Percentiles rank a stretch among this genome's conserved stretches.
Evolutionary conservation across 1,139 yeast species (phyloP).

Genomic region (Tardiomyces digboiensis): DNA sequence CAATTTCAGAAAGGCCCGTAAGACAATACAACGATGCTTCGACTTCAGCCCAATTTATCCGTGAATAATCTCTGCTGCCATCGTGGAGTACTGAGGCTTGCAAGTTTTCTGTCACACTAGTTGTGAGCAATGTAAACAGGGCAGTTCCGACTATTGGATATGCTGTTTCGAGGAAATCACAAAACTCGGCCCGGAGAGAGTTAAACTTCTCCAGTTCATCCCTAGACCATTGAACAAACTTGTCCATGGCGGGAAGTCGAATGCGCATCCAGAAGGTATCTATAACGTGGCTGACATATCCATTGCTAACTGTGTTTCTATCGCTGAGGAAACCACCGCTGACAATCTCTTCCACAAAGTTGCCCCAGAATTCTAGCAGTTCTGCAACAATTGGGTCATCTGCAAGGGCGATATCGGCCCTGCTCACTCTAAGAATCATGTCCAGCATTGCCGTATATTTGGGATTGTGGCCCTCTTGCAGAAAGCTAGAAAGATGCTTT

Average conservation of each 20-base stretch:
- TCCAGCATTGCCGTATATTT: background rate
- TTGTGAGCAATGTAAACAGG: conserved; percentile 42
- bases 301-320: conserved; percentile 22
- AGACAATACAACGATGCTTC: conserved; percentile 66
- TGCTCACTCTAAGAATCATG: background rate
- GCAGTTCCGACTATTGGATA: conserved; percentile 55
- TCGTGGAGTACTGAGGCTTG: conserved; percentile 8
- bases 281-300: conserved; percentile 38
- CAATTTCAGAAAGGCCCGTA: conserved; percentile 36
- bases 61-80: conserved; percentile 6
- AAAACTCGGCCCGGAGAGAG: conserved; percentile 60
- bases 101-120: conserved; percentile 28
- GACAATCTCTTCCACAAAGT: conserved; percentile 52
- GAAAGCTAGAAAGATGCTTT: background rate
- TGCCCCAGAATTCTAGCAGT: conserved; percentile 73
- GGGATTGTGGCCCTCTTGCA: background rate
- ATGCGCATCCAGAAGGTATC: conserved; percentile 55
- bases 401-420: conserved; percentile 44
- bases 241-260: conserved; percentile 30
- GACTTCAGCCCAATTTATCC: conserved; percentile 34
- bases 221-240: conserved; percentile 14
- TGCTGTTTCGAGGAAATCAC: conserved; percentile 63
- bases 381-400: conserved; percentile 65
- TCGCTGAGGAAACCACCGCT: conserved; percentile 40
- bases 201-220: conserved; percentile 44